phyloP scores from a whole-genome alignment of 2,329 filamentous ascomycete species.

The Aureobasidium vineae region DNA sequence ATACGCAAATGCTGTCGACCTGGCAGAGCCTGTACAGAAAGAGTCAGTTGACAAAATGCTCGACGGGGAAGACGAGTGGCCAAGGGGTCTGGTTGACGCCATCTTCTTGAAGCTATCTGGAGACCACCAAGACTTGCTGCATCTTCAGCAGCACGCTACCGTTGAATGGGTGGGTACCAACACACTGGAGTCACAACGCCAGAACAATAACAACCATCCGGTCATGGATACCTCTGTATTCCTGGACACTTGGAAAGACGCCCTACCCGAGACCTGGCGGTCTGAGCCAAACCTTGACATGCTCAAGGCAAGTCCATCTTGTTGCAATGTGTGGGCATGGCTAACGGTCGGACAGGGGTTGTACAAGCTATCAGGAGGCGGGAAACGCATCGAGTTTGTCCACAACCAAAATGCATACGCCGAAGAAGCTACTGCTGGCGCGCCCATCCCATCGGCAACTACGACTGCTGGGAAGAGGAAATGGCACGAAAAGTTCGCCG shows the following conservation, averaged over 20 bases:
- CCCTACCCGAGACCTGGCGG: conserved; percentile 39
- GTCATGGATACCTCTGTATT: conserved; percentile 35
- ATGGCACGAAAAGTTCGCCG: conserved; percentile 43
- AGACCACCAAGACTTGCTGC: neutral
- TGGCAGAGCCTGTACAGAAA: conserved; percentile 33
- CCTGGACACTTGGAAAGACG: conserved; percentile 41
- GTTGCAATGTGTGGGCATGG: neutral
- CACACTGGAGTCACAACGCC: conserved; percentile 30
- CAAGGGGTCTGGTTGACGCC: conserved; percentile 38
- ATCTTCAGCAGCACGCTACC: neutral
- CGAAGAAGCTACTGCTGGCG: neutral
- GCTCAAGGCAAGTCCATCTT: conserved; percentile 30
- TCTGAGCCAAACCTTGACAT: conserved; percentile 31
- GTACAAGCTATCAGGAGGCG: conserved; percentile 15
- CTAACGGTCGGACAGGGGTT: conserved; percentile 4
- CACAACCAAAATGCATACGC: neutral
- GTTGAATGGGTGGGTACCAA: conserved; percentile 31
- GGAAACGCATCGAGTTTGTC: conserved; percentile 18
- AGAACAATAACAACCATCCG: neutral
- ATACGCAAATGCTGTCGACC: conserved; percentile 43
- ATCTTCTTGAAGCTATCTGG: conserved; percentile 35
- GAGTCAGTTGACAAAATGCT: conserved; percentile 39
- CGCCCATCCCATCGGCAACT: conserved; percentile 9
- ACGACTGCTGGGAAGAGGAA: conserved; percentile 37
- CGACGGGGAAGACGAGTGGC: conserved; percentile 43